Evolutionary conservation across 768 basidiomycete species (phyloP).

Genomic region (Lactarius psammicola): DNA sequence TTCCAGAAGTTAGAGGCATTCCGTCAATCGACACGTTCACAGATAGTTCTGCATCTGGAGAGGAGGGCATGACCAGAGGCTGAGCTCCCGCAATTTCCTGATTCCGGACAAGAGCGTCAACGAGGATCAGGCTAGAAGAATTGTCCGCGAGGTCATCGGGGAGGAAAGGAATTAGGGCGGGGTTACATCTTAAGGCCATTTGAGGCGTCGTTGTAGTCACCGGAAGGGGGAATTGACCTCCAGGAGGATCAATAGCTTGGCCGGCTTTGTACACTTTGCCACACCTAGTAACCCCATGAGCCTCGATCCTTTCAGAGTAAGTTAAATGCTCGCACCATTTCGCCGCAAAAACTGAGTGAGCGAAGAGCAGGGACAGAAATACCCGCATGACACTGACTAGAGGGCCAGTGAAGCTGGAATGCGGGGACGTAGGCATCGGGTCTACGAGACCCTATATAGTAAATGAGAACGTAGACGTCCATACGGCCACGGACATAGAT

Average conservation of each 20-base stretch:
- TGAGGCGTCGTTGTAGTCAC: slow-evolving; percentile 38
- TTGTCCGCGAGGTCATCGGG: slow-evolving; percentile 37
- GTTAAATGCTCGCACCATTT: slow-evolving; percentile 3
- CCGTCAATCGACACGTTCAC: slow-evolving; percentile 39
- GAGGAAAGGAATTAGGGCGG: slow-evolving; percentile 48
- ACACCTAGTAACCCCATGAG: slow-evolving; percentile 37
- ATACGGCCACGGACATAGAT: too few species aligned
- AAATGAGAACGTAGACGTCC: too few species aligned
- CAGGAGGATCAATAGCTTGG: slow-evolving; percentile 44
- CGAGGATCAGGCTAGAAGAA: slow-evolving; percentile 34
- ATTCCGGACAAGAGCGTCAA: slow-evolving; percentile 43
- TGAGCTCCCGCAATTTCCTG: slow-evolving; percentile 38
- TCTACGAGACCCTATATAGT: not conserved
- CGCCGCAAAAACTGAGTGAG: not conserved
- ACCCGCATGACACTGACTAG: not conserved
- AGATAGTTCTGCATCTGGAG: slow-evolving; percentile 20
- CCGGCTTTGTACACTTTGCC: slow-evolving; percentile 49
- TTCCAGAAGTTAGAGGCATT: slow-evolving; percentile 29
- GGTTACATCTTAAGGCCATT: slow-evolving; percentile 47
- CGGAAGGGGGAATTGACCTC: slow-evolving; percentile 45
- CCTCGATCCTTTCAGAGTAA: not conserved
- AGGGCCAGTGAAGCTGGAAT: not conserved
- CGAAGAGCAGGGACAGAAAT: not conserved
- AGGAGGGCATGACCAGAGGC: slow-evolving; percentile 33
- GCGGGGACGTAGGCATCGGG: not conserved